These are phyloP conservation scores for Suillus fuscotomentosus DNA, from an alignment of 768 basidiomycete species.

Conservation along the genomic window DNA sequence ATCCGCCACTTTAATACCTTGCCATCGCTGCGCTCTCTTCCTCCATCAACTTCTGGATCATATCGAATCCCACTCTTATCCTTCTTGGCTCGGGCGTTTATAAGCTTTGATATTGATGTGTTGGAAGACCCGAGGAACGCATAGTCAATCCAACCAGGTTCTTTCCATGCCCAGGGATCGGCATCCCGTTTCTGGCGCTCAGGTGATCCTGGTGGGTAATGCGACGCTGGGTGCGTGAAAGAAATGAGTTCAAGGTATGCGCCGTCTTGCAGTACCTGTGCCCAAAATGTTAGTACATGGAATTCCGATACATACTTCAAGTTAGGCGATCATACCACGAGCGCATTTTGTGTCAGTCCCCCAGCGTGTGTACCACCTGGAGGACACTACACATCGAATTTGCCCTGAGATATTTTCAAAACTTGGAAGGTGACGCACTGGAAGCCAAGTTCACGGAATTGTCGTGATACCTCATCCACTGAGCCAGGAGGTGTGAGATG, in stretches of 20 bases:
- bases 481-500: slow-evolving; percentile 68
- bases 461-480: slow-evolving; percentile 45
- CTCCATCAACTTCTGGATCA: slow-evolving; percentile 45
- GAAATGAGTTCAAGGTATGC: slow-evolving; percentile 69
- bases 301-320: neutral
- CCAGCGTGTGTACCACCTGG: slow-evolving; percentile 64
- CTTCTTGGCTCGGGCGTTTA: slow-evolving; percentile 49
- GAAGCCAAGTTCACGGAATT: slow-evolving; percentile 65
- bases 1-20: slow-evolving; percentile 58
- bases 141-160: slow-evolving; percentile 67
- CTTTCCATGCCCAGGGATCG: slow-evolving; percentile 53
- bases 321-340: slow-evolving; percentile 45
- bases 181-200: slow-evolving; percentile 41
- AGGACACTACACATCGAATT: slow-evolving; percentile 47
- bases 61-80: slow-evolving; percentile 45
- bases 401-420: neutral
- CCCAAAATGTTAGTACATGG: neutral
- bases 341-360: slow-evolving; percentile 62
- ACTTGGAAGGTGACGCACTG: slow-evolving; percentile 38
- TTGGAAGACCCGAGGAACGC: slow-evolving; percentile 57
- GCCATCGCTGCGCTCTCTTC: slow-evolving; percentile 57
- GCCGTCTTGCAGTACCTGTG: slow-evolving; percentile 53
- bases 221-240: slow-evolving; percentile 53
- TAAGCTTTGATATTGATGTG: slow-evolving; percentile 44
- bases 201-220: slow-evolving; percentile 53